Evolutionary conservation across 441 rosid species (phyloP).

Genomic region (Pelargonium fulgidum): DNA sequence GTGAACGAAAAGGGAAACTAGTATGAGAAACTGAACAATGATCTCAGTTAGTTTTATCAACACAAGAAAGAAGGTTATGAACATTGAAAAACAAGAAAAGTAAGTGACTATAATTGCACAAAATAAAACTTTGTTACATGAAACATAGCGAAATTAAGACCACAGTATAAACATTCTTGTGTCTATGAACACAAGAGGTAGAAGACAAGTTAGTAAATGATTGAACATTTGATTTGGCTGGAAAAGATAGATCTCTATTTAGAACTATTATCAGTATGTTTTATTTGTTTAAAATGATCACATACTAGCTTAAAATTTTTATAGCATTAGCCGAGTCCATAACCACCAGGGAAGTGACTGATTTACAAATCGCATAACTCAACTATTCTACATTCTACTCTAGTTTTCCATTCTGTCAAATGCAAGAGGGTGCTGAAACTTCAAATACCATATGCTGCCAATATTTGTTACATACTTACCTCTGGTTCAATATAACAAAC

Average conservation of each 20-base stretch:
- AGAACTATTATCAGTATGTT: too few relatives aligned
- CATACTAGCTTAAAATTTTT: neutral
- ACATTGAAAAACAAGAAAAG: neutral
- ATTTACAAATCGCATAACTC: neutral
- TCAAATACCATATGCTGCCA: too few relatives aligned
- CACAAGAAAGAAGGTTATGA: neutral
- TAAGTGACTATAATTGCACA: neutral
- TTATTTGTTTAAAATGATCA: neutral
- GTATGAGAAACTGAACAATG: slow-evolving; percentile 6
- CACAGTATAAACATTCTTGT: neutral
- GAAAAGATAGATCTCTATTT: too few relatives aligned
- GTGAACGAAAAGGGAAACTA: slow-evolving; percentile 22
- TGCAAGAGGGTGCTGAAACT: neutral
- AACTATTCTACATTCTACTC: neutral
- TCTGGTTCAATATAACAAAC: neutral
- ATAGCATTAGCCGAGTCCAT: neutral
- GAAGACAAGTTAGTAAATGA: neutral
- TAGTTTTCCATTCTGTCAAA: neutral
- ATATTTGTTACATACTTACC: too few relatives aligned
- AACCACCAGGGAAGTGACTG: neutral
- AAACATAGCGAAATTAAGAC: neutral
- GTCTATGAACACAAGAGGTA: neutral
- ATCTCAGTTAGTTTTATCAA: neutral
- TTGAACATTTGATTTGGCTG: neutral
- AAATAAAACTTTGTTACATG: neutral